Conservation (phyloP, 345 rosid genomes). For the Linum lewisii region DNA sequence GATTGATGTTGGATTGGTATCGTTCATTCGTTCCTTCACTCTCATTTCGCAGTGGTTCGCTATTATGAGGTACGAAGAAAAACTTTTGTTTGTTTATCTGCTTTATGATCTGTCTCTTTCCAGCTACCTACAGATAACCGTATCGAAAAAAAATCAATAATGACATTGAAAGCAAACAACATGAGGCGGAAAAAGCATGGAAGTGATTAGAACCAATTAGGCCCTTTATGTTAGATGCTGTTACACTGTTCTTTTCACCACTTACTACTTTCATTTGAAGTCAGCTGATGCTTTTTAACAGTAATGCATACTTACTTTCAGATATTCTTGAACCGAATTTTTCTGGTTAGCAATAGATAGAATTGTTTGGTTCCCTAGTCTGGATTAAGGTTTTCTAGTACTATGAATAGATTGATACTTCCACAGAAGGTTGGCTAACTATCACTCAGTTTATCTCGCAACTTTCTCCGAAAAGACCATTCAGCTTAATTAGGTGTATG, state of each 20-base stretch:
- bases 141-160: constrained; percentile 5
- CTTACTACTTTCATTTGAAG: neutral
- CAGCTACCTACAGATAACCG: constrained; percentile 1
- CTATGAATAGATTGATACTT: neutral
- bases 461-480: no score
- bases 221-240: neutral
- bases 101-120: constrained; percentile 2
- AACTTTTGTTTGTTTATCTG: neutral
- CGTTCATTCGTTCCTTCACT: neutral
- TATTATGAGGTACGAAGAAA: constrained; percentile 1
- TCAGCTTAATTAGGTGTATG: no score
- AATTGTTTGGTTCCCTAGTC: neutral
- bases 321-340: neutral
- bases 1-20: constrained; percentile 1
- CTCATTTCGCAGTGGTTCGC: neutral
- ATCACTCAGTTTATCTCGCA: no score
- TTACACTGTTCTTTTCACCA: no score
- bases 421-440: neutral
- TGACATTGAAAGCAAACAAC: neutral
- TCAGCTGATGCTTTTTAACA: neutral
- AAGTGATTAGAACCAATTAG: neutral
- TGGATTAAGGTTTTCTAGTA: neutral
- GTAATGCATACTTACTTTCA: neutral
- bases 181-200: neutral
- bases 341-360: neutral